Conservation (phyloP, 345 rosid genomes). For the Eucalyptus sp. region DNA sequence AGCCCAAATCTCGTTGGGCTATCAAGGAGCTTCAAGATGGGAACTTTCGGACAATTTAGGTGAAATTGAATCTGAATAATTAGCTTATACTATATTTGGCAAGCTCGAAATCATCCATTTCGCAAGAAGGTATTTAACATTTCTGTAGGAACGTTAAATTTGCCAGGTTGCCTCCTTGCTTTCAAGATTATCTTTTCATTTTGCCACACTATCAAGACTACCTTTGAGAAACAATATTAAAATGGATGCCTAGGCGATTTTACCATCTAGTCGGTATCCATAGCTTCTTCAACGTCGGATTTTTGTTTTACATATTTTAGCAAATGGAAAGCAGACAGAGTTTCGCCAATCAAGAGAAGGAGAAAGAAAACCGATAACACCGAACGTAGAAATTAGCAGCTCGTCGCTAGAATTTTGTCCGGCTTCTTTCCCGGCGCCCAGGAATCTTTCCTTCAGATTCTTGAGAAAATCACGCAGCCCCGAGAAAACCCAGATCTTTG, state of each 20-base stretch:
- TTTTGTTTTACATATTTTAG: not conserved
- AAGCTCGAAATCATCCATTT: not conserved
- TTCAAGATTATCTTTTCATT: not conserved
- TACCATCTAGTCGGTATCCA: not conserved
- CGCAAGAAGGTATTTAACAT: no score
- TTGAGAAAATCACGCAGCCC: not conserved
- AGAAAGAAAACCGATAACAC: not conserved
- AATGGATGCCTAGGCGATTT: not conserved
- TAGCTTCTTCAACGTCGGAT: not conserved
- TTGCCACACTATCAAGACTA: not conserved
- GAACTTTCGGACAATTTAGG: not conserved
- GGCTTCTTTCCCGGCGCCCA: conserved; percentile 46
- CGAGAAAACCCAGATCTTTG: not conserved
- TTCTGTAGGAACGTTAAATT: not conserved
- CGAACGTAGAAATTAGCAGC: not conserved
- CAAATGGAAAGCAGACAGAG: not conserved
- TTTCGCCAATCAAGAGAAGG: not conserved
- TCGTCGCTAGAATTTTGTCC: not conserved
- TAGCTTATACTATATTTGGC: not conserved
- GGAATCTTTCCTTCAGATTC: not conserved
- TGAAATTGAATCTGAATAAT: not conserved
- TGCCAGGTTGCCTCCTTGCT: not conserved
- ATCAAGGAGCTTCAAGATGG: no score
- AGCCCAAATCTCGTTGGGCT: no score
- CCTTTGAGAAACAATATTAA: not conserved